phyloP scores from a whole-genome alignment of 306 rosid genomes.

The apple (Malus domestica) region ASM211411v1 NC_041790.1:1271001-1271500 shows the following conservation, averaged over 20 bases:
- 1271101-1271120: constrained; percentile 7
- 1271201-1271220: not conserved
- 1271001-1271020: constrained; percentile 70
- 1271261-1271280: constrained; percentile 73
- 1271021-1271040: constrained; percentile 30
- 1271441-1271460: constrained; percentile 84
- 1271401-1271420: constrained; percentile 91
- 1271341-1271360: constrained; percentile 91
- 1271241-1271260: constrained; percentile 93
- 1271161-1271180: not conserved
- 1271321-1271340: constrained; percentile 90
- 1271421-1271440: constrained; percentile 93
- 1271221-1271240: constrained; percentile 90
- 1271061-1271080: constrained; percentile 5
- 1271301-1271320: constrained; percentile 95
- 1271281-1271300: constrained; percentile 65
- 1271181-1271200: constrained; percentile 6
- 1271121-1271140: constrained; percentile 47
- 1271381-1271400: constrained; percentile 94
- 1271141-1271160: constrained; percentile 33
- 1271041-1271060: constrained; percentile 1
- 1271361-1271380: constrained; percentile 82
- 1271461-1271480: constrained; percentile 60
- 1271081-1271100: constrained; percentile 8
- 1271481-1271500: not conserved